phyloP scores from a whole-genome alignment of 345 rosid genomes.

The Citrus inodora region DNA sequence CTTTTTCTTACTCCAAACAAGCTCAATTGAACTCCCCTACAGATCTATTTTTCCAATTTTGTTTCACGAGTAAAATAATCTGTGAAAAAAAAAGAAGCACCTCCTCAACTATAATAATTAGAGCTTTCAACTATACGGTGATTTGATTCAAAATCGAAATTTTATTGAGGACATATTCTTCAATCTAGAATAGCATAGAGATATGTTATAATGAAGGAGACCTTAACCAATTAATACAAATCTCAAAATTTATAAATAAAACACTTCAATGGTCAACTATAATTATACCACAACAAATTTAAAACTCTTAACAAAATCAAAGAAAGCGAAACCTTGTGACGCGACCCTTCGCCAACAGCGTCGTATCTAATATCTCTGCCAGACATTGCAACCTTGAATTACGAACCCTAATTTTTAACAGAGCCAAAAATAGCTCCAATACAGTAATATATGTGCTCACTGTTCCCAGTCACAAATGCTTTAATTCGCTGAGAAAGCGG shows the following conservation, averaged over 20 bases:
- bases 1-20: neutral
- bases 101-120: neutral
- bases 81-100: too few species aligned
- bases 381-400: slow-evolving; percentile 10
- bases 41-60: neutral
- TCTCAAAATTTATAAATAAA: neutral
- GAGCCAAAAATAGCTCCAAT: too few species aligned
- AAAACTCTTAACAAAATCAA: neutral
- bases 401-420: slow-evolving; percentile 4
- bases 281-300: neutral
- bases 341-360: slow-evolving; percentile 7
- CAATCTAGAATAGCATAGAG: neutral
- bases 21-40: neutral
- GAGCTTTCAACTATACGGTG: neutral
- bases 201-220: neutral
- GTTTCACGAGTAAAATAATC: too few species aligned
- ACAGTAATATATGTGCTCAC: neutral
- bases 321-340: slow-evolving; percentile 2
- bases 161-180: neutral
- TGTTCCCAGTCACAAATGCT: neutral
- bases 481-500: neutral
- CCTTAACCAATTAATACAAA: neutral
- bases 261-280: neutral
- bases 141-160: neutral
- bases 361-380: neutral